Evolutionary conservation across 805 yeast genomes (phyloP), one percentile per base, ranked within the genome.

Genomic region (Candida sithepensis): DNA sequence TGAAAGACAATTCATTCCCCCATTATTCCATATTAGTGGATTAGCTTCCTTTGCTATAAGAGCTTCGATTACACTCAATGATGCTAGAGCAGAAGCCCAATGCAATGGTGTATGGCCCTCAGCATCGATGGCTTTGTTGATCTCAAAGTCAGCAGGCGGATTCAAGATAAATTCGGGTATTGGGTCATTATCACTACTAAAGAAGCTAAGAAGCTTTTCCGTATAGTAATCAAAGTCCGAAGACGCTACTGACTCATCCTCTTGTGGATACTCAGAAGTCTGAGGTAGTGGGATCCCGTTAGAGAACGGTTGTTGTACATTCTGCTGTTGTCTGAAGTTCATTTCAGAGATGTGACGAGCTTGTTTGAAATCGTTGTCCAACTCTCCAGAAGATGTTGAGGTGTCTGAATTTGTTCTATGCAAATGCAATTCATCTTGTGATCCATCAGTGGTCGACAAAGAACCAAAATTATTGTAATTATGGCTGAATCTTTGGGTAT

Each of bases 21-120:
- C 69, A 46, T 71, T 67, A 49, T 79, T 81, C 43, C 74, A 68
- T 13, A 69, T 64, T 22, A 77, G 52, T 3, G 85, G 84, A 57
- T 82, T 81, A 2, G 88, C 87, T 22, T 84, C 81, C 49, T 81
- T 74, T 5, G 69, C 64, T 19, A 85, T 55, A 24, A 86, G 60
- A 24, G 81, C 69, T 52, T 81, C 81, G 16, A 84, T 74, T 50
- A 85, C 70, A 6, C 75, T 72, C n/a, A 76, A 60, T 49, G 82
- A 78, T 1, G 88, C 92, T 81, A 87, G 77, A 0, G 94, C 84
- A 26, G 88, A 76, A 0, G 95, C 94, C 96, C 96, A 87, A 63
- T 87, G 96, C 45, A 87, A 71, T 1, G 90, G 79, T 0, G 91
- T 82, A 59, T 87, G 90, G 0, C 92, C 92, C 54, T 87, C 94